Percentiles rank a stretch among this genome's conserved stretches.
Conservation (phyloP, 805 yeast genomes). For the Wickerhamiella sorbophila region DNA sequence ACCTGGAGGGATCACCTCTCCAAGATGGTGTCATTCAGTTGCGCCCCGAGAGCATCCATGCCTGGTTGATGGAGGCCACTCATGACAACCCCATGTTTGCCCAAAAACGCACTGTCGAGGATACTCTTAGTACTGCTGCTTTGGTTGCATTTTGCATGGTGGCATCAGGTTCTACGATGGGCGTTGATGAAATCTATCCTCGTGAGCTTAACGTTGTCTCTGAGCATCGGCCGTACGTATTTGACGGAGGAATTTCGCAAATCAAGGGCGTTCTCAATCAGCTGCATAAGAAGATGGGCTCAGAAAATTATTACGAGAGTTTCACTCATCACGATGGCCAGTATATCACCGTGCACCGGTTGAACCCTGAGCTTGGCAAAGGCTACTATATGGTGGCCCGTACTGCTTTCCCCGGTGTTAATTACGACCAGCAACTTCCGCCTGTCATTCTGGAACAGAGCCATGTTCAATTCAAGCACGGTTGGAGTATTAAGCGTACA, state of each 20-base stretch:
- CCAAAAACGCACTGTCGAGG: conserved; percentile 85
- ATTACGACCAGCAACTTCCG: conserved; percentile 21
- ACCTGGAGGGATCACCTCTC: conserved; percentile 57
- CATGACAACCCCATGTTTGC: conserved; percentile 88
- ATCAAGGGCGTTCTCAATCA: conserved; percentile 37
- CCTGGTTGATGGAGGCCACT: conserved; percentile 93
- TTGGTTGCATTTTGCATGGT: conserved; percentile 84
- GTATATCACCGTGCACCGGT: conserved; percentile 77
- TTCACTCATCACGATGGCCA: conserved; percentile 91
- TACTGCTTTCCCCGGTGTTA: conserved; percentile 47
- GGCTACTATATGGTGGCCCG: conserved; percentile 87
- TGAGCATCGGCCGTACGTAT: conserved; percentile 49
- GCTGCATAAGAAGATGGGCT: conserved; percentile 27
- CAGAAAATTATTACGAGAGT: conserved; percentile 64
- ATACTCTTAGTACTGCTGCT: conserved; percentile 90
- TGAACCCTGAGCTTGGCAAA: conserved; percentile 66
- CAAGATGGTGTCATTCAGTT: conserved; percentile 20
- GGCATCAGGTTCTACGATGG: conserved; percentile 88
- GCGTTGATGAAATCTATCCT: conserved; percentile 89
- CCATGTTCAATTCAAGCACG: conserved; percentile 33
- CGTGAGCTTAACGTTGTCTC: conserved; percentile 62
- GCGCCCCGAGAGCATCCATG: conserved; percentile 61
- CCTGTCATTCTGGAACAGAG: conserved; percentile 25
- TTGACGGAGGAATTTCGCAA: conserved; percentile 52
- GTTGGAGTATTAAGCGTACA: conserved; percentile 38